Conservation (phyloP, 208 protist genomes). For the Vickermania spadyakhi region DNA sequence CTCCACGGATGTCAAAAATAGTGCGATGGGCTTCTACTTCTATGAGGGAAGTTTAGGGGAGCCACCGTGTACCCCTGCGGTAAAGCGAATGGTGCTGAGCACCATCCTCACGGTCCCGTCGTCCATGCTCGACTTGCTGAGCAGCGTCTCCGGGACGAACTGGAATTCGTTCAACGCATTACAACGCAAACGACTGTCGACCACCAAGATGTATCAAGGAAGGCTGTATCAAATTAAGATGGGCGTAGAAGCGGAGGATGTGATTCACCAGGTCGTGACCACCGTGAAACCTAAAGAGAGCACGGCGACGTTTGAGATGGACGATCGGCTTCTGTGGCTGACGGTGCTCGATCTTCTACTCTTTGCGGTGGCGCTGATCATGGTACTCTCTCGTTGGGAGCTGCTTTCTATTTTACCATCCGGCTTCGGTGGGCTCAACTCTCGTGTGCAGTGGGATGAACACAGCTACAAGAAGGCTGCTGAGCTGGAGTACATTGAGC, state of each 20-base stretch:
- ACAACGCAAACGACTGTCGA: neutral
- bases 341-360: neutral
- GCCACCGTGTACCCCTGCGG: neutral
- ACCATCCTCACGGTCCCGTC: neutral
- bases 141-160: neutral
- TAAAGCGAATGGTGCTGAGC: neutral
- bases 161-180: neutral
- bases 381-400: neutral
- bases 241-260: neutral
- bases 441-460: neutral
- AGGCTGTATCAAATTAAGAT: neutral
- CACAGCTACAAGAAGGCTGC: neutral
- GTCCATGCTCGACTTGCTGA: neutral
- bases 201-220: neutral
- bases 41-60: neutral
- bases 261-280: neutral
- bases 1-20: neutral
- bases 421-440: neutral
- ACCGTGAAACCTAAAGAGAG: neutral
- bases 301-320: neutral
- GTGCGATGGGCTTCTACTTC: neutral
- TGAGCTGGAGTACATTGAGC: neutral
- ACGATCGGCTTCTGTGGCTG: neutral
- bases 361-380: neutral
- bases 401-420: neutral